A percentile compares a stretch with the other conserved stretches of the same genome.
phyloP scores from a whole-genome alignment of 1,284 basidiomycete species.

The Tranzscheliella williamsii region DNA sequence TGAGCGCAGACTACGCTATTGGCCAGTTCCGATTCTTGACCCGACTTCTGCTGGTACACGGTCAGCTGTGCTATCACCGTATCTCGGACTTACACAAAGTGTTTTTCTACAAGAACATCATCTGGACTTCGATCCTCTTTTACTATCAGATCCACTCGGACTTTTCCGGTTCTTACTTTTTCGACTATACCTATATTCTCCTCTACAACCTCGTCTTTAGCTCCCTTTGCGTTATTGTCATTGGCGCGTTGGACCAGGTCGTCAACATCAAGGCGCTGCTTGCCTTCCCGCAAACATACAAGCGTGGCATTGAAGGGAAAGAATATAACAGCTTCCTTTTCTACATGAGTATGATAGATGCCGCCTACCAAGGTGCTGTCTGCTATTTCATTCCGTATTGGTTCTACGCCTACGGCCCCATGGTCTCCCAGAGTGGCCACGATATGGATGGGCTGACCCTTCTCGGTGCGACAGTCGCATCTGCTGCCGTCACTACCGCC shows the following conservation, averaged over 20 bases:
- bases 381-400: slow-evolving; percentile 88
- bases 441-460: slow-evolving; percentile 70
- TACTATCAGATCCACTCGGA: slow-evolving; percentile 89
- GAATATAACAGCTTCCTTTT: slow-evolving; percentile 91
- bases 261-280: slow-evolving; percentile 85
- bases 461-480: slow-evolving; percentile 88
- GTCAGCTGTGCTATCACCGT: slow-evolving; percentile 93
- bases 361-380: slow-evolving; percentile 85
- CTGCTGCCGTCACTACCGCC: slow-evolving; percentile 81
- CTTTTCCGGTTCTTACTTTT: slow-evolving; percentile 92
- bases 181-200: slow-evolving; percentile 73
- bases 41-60: slow-evolving; percentile 88
- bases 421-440: slow-evolving; percentile 34
- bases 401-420: slow-evolving; percentile 68
- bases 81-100: slow-evolving; percentile 72
- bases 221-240: slow-evolving; percentile 83
- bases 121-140: slow-evolving; percentile 80
- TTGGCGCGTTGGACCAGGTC: slow-evolving; percentile 97
- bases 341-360: slow-evolving; percentile 93
- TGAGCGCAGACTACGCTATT: slow-evolving; percentile 98
- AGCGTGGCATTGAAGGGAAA: slow-evolving; percentile 85
- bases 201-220: slow-evolving; percentile 88
- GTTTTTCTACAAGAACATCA: slow-evolving; percentile 84
- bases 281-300: slow-evolving; percentile 89
- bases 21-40: slow-evolving; percentile 93